These are phyloP conservation scores for Lachnellula willkommii DNA, from an alignment of 2,329 filamentous ascomycete genomes.

Conservation along the genomic window DNA sequence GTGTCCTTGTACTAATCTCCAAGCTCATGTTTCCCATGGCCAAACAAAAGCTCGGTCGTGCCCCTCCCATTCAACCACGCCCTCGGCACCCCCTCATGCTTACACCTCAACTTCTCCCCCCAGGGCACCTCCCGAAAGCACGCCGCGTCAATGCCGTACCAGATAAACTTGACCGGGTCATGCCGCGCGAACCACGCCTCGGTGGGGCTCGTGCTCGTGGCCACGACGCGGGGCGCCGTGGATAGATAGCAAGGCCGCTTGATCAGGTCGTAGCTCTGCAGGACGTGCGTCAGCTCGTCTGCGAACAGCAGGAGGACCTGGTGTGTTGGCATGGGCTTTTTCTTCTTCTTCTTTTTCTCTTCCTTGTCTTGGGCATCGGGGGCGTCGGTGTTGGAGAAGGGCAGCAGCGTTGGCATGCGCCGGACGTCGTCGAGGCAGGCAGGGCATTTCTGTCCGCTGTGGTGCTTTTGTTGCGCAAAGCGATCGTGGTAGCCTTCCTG, in stretches of 20 bases:
- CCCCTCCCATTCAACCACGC: background rate
- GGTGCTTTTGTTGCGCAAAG: no score
- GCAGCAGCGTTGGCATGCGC: no score
- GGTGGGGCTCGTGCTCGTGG: no score
- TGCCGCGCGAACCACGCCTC: no score
- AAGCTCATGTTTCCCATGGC: background rate
- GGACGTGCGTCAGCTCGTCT: background rate
- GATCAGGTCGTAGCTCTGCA: background rate
- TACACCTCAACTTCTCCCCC: background rate
- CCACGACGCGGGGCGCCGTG: background rate
- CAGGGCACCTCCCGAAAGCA: background rate
- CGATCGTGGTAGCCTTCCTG: no score
- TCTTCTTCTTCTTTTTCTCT: no score
- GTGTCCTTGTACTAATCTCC: no score
- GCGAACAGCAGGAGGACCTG: background rate
- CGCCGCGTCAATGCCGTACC: background rate
- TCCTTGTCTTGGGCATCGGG: no score
- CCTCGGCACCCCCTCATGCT: background rate
- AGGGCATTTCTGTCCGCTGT: no score
- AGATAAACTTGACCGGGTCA: background rate
- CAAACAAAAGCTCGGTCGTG: background rate
- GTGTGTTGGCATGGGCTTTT: no score
- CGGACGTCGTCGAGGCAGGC: no score
- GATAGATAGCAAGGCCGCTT: background rate
- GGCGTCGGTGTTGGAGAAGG: no score